Conservation (phyloP, 108 stramenopile genomes). For the Craspedostauros australis region DNA sequence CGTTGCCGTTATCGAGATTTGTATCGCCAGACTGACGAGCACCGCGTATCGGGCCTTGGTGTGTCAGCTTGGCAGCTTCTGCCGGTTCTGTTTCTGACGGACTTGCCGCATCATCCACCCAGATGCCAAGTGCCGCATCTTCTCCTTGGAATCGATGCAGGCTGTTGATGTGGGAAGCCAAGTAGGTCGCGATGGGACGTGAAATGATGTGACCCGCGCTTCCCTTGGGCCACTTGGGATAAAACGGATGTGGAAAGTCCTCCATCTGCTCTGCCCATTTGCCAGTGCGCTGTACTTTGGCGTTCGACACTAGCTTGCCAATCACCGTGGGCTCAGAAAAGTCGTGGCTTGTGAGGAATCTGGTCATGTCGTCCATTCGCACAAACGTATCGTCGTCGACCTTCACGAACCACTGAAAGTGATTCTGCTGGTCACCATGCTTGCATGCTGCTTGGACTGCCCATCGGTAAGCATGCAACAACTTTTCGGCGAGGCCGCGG, state of each 20-base stretch:
- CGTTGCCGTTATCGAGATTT: no score
- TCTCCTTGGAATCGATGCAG: conserved; percentile 47
- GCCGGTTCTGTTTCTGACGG: no score
- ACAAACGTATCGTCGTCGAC: conserved; percentile 41
- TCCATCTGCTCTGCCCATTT: conserved; percentile 31
- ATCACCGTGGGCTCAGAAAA: conserved; percentile 25
- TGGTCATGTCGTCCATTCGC: conserved; percentile 7
- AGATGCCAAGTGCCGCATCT: conserved; percentile 43
- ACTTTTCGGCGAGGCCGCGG: conserved; percentile 26
- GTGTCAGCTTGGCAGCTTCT: no score
- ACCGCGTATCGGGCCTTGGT: no score
- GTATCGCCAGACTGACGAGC: no score
- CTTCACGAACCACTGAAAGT: conserved; percentile 41
- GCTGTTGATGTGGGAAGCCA: conserved; percentile 8
- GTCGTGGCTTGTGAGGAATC: conserved; percentile 22
- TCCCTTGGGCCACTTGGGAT: conserved; percentile 41
- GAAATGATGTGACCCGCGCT: conserved; percentile 30
- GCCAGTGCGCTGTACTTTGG: conserved; percentile 11
- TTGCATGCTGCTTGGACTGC: no score
- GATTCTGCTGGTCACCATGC: conserved; percentile 6
- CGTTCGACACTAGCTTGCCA: conserved; percentile 28
- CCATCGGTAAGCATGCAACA: conserved; percentile 28
- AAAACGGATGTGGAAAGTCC: conserved; percentile 3
- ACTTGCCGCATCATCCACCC: conserved; percentile 37
- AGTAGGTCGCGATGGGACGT: conserved; percentile 20